Base-by-base conservation (phyloP, 2,329 filamentous ascomycete genomes). In the Didymella exigua region DNA sequence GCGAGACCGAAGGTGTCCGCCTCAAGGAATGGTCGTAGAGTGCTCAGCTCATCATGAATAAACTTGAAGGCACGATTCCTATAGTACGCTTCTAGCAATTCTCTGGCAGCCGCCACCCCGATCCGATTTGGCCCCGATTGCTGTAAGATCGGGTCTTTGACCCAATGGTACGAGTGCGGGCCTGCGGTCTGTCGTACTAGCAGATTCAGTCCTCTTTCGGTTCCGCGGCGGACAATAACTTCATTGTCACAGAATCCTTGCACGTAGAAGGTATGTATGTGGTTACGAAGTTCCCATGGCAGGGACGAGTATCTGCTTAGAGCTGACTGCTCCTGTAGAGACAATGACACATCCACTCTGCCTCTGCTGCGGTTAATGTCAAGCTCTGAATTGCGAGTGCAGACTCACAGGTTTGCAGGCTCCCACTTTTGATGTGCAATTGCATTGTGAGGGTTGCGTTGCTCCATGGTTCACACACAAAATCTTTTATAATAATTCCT, bases 251-350 rank as follows among this genome's bases (percentile, higher is more conserved):
- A 57, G 4, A 36, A 16, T 10, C 64, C 58, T 38, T 65, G 54
- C 7, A 64, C 54, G 14, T 59, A 65, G 29, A 57, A 65, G 3
- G 53, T 44, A 33, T 64, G 60, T 48, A 67, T 54, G 21, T 56
- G 50, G 26, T 65, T 56, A 23, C 64, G 64, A 29, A 67, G 54
- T 33, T 67, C 64, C 44, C 61, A 60, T 27, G 64, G 62, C n/a
- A 67, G 43, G 36, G 30, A 36, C 10, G 41, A 46, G 23, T 61
- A 59, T 19, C 61, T 40, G 5, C 36, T 36, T 10, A 38, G 34
- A 21, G 47, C 48, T 11, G 13, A 30, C 9, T 49, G 46, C 13
- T 36, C 34, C 33, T 21, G 33, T 18, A 36, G 33, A 11, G 21
- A 19, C 9, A 9, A 36, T 18, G 33, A 36, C 13, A 18, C 11